Evolutionary conservation across 2,329 filamentous ascomycete species (phyloP), one percentile per base, ranked within the genome.

Genomic region (Aspergillus sclerotialis): DNA sequence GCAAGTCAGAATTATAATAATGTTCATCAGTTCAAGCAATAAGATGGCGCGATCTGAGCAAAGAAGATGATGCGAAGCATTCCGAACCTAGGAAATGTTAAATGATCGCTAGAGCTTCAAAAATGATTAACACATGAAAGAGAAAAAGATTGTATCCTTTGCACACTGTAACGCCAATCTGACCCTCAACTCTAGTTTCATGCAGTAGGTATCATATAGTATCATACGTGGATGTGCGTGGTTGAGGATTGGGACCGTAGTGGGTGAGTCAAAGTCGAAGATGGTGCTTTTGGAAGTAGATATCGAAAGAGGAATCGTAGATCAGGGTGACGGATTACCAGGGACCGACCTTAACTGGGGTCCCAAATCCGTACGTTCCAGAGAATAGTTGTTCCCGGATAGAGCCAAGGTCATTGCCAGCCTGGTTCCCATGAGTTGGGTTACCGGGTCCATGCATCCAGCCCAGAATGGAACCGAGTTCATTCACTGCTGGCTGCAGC

Each of bases 401-500:
- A 29, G 63, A 71, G 17, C 62, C 60, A 35, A 61, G 44, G 33
- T 70, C 63, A 32, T 50, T 64, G 42, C 52, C 62, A 39, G 38
- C 56, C 44, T 45, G 43, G 45, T 44, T 51, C 41, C 45, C 50
- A 40, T 48, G 49, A 27, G 41, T 46, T 36, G 46, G 52, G 26
- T 44, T 40, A 8, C 53, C 53, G 13, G 52, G 48, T 23, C 69
- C 65, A 35, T 74, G 79, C 70, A 88, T 84, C 85, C 88, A 94
- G 27, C 82, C 84, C 17, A 94, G 69, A 42, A 80, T 82, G 24
- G 72, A 71, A 11, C 78, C 73, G 62, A 96, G 76, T 52, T 88
- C 83, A 35, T 81, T 76, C 42, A 94, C 78, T 23, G 89, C 92
- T 28, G 79, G 75, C 42, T 81, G 78, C 61, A 98, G 74, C 52